phyloP scores from a whole-genome alignment of 208 protist genomes.

The Trypanosoma cruzi region DNA sequence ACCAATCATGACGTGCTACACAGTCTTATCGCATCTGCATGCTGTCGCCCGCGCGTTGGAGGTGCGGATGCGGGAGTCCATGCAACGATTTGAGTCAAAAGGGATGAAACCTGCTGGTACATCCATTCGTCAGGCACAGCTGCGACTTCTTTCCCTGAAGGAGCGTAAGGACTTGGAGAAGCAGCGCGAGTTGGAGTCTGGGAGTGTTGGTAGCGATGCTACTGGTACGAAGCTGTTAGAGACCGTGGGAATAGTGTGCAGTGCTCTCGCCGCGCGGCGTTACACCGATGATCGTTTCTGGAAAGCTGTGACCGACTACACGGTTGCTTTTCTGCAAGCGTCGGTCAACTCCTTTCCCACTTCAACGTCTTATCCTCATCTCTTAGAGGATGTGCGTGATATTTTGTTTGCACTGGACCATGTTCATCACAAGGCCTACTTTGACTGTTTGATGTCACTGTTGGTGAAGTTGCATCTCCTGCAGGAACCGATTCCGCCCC shows the following conservation, averaged over 20 bases:
- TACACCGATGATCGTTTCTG: slow-evolving; percentile 55
- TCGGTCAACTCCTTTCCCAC: background rate
- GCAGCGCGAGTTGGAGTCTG: background rate
- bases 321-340: slow-evolving; percentile 25
- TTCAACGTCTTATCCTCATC: background rate
- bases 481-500: slow-evolving; percentile 42
- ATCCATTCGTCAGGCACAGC: slow-evolving; percentile 8
- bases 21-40: slow-evolving; percentile 47
- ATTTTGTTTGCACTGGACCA: slow-evolving; percentile 78
- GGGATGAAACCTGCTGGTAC: background rate
- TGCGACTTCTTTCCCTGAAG: slow-evolving; percentile 50
- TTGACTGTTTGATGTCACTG: slow-evolving; percentile 64
- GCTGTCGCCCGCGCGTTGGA: slow-evolving; percentile 48
- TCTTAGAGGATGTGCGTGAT: slow-evolving; percentile 48
- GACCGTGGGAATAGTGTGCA: slow-evolving; percentile 50
- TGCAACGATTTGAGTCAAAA: background rate
- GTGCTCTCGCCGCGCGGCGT: slow-evolving; percentile 35
- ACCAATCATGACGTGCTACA: slow-evolving; percentile 37
- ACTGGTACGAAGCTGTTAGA: slow-evolving; percentile 18
- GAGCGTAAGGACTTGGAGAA: slow-evolving; percentile 40
- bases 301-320: slow-evolving; percentile 41
- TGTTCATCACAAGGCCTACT: slow-evolving; percentile 37
- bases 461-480: slow-evolving; percentile 53
- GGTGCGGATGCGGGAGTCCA: slow-evolving; percentile 35
- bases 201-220: background rate